phyloP scores from a whole-genome alignment of 2,329 filamentous ascomycete genomes.

The Pseudogymnoascus sp. region DNA sequence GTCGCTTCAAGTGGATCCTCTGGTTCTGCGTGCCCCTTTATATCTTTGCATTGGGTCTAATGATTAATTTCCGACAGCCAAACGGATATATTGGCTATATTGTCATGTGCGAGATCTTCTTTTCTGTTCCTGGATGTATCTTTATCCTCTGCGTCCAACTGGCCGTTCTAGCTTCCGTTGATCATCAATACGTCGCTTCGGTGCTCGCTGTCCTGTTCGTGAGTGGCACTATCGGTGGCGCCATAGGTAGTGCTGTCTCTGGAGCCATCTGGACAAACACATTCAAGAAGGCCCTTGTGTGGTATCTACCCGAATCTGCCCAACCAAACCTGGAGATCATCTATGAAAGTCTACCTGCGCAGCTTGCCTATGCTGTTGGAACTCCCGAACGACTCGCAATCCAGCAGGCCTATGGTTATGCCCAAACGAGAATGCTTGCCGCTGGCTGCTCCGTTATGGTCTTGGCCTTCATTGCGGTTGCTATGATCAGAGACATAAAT shows the following conservation, averaged over 20 bases:
- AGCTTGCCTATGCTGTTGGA: conserved; percentile 43
- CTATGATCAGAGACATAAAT: conserved; percentile 40
- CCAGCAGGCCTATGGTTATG: conserved; percentile 49
- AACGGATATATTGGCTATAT: conserved; percentile 43
- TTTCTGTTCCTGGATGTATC: conserved; percentile 41
- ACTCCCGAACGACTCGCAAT: conserved; percentile 43
- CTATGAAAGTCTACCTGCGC: conserved; percentile 45
- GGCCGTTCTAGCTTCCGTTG: conserved; percentile 47
- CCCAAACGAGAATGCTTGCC: conserved; percentile 44
- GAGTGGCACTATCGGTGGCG: conserved; percentile 52
- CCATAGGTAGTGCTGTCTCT: conserved; percentile 53
- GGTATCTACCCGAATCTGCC: conserved; percentile 41
- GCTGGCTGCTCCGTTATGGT: conserved; percentile 40
- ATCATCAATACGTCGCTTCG: conserved; percentile 53
- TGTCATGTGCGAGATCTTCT: conserved; percentile 49
- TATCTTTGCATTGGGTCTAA: conserved; percentile 45
- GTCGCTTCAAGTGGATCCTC: conserved; percentile 45
- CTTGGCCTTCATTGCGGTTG: conserved; percentile 34
- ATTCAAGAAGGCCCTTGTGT: conserved; percentile 44
- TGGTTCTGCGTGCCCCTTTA: conserved; percentile 44
- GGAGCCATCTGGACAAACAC: conserved; percentile 58
- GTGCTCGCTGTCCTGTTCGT: conserved; percentile 54
- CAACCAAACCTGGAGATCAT: conserved; percentile 38
- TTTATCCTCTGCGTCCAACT: conserved; percentile 51
- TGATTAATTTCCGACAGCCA: conserved; percentile 48